These are phyloP conservation scores for Henckelia pumila DNA, from an alignment of 257 asterid species.

Conservation along the genomic window DNA sequence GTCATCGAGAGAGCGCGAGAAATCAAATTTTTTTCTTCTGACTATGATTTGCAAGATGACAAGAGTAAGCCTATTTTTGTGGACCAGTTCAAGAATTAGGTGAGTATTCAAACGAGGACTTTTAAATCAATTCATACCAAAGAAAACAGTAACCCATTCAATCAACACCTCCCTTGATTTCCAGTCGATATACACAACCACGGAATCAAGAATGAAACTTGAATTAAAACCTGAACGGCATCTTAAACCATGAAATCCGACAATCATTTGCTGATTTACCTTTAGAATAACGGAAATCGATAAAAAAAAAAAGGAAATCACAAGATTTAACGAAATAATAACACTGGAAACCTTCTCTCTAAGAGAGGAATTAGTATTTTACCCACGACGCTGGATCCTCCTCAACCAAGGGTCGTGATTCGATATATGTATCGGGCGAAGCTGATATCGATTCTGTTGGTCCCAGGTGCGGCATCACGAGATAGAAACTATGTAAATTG, in stretches of 20 bases:
- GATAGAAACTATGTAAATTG: no score
- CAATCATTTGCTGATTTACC: conserved; percentile 4
- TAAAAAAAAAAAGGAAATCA: background rate
- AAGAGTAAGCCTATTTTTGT: no score
- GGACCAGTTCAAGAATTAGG: no score
- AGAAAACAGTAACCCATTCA: conserved; percentile 1
- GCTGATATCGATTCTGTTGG: background rate
- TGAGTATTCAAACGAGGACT: no score
- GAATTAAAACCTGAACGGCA: background rate
- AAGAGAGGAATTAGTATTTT: conserved; percentile 14
- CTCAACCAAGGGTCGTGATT: conserved; percentile 44
- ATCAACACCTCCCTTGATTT: background rate
- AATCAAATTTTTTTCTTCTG: no score
- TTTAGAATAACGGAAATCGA: background rate
- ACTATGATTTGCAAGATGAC: no score
- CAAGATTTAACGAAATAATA: background rate
- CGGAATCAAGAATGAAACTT: background rate
- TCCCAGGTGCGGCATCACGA: no score
- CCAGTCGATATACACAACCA: background rate
- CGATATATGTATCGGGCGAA: background rate
- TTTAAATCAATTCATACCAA: background rate
- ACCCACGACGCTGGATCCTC: conserved; percentile 79
- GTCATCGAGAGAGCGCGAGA: no score
- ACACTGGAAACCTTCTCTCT: background rate
- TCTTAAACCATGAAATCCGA: background rate